Evolutionary conservation across 169 alveolate genomes (phyloP), one percentile per base, ranked within the genome.

Genomic region (Plasmodium cynomolgi): DNA sequence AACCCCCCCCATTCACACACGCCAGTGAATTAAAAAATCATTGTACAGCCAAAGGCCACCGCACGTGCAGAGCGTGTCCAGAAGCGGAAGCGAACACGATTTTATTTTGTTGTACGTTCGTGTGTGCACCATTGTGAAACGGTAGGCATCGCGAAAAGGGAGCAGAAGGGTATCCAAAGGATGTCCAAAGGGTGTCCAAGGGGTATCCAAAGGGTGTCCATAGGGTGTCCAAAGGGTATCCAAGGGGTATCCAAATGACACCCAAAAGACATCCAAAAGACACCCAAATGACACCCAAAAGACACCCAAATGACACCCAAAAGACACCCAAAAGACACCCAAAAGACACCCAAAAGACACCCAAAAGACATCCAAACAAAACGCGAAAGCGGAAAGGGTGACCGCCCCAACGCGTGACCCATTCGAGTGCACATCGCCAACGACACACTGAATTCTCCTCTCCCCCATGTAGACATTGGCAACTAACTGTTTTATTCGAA

Each of bases 1-100:
- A 11, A 13, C 17, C 39, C 37, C 37, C 47, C 58, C 81, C 74
- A n/a, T 54, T 62, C 47, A 84, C 83, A 84, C 92, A 84, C 92
- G 47, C 26, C 72, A n/a, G 73, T 56, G 80, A 83, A 33, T 29
- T 56, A 54, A 62, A 83, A 41, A 83, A 83, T 34, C 15, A 47
- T 17, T 83, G 33, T 33, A 54, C 73, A 41, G 91, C 91, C 80
- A 83, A 17, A 41, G 33, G 62, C 72, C 39, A 54, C 50, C 62
- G 58, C 86, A 81, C 31, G 50, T n/a, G 75, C 75, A 84, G 75
- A 29, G 23, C 75, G n/a, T 71, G 83, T 71, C 50, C 50, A 84
- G 44, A 84, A 71, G 72, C 44, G 37, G 50, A 81, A 81, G 58
- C 33, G 58, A 23, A 81, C 75, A 26, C 75, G 33, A 62, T 62